These are phyloP conservation scores for Eucalyptus melliodora DNA, from an alignment of 345 rosid genomes.

Conservation along the genomic window DNA sequence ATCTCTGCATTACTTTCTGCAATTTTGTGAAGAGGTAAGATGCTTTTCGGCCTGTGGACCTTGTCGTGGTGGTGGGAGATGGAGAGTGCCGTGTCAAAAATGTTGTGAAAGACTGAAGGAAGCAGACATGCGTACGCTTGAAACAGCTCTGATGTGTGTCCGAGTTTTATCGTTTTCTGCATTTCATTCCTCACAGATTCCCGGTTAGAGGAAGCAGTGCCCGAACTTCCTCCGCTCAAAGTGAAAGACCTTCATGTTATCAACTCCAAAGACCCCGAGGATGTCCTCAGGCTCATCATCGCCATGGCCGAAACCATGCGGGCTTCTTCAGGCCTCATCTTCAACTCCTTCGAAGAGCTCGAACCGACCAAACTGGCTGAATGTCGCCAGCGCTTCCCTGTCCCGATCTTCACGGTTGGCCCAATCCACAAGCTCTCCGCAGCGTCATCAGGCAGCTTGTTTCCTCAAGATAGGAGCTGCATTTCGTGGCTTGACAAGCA, in stretches of 20 bases:
- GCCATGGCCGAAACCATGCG: background rate
- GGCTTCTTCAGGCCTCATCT: constrained; percentile 14
- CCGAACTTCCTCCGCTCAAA: constrained; percentile 17
- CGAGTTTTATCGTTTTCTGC: background rate
- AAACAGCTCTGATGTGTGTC: background rate
- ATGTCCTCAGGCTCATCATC: background rate
- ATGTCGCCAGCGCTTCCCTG: background rate
- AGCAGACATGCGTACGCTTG: background rate
- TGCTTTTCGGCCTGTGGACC: background rate
- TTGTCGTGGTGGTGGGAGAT: background rate
- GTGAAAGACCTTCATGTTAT: constrained; percentile 22
- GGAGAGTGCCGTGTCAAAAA: background rate
- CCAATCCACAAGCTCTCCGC: constrained; percentile 23
- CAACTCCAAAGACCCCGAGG: constrained; percentile 1
- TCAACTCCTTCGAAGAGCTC: constrained; percentile 15
- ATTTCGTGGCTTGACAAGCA: constrained; percentile 26
- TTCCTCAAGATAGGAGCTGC: constrained; percentile 3
- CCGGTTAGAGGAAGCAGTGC: constrained; percentile 4
- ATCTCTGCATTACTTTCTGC: background rate
- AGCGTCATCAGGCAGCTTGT: constrained; percentile 1
- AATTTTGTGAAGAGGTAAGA: background rate
- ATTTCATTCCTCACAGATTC: background rate
- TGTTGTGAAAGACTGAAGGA: background rate
- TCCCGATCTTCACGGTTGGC: constrained; percentile 18
- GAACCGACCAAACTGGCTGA: background rate